Base-by-base conservation (phyloP, 345 rosid genomes). In the Ceriops tagal region DNA sequence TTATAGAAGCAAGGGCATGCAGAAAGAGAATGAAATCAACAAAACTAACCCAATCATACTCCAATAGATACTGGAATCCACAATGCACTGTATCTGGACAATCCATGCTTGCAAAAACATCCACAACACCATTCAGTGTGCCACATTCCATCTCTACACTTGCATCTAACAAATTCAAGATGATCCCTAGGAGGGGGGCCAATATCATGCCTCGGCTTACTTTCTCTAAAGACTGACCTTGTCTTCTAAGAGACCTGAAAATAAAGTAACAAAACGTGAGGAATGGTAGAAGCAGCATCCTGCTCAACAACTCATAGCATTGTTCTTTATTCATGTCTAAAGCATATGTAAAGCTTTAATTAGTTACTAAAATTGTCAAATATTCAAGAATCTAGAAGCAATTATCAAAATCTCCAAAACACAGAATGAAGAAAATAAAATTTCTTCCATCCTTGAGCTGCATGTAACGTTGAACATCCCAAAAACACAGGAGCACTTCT, bases 131-230 rank as follows among this genome's bases (percentile, higher is more conserved):
- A 67, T 87, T 87, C 60, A 80, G 83, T 32, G 59, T 79, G 77
- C 75, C 70, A 57, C 28, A 67, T 74, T 75, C 80, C 20, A 75
- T 70, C 53, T 69, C 85, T 37, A 64, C 62, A 37, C 84, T 82
- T 53, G 87, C 92, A 76, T 88, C 96, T 83, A 92, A 76, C 76
- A 95, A 82, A 85, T 95, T 95, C 80, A 92, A 81, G 74, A 92
- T 87, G 74, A 95, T 92, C 61, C 97, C 97, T 11, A 87, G 93
- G 31, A 95, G 78, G 57, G 96, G 99, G 43, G 92, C 93, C 78
- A 95, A 75, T 57, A 95, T 81, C 87, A 92, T 83, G 76, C 92
- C 89, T 65, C 92, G 79, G 72, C 80, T 88, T 67, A 87, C 82
- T 80, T 85, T 89, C 84, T 95, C 99, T 22, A 77, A 71, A 70